These are phyloP conservation scores for Symbiodinium natans DNA, from an alignment of 73 alveolate genomes.

Conservation along the genomic window DNA sequence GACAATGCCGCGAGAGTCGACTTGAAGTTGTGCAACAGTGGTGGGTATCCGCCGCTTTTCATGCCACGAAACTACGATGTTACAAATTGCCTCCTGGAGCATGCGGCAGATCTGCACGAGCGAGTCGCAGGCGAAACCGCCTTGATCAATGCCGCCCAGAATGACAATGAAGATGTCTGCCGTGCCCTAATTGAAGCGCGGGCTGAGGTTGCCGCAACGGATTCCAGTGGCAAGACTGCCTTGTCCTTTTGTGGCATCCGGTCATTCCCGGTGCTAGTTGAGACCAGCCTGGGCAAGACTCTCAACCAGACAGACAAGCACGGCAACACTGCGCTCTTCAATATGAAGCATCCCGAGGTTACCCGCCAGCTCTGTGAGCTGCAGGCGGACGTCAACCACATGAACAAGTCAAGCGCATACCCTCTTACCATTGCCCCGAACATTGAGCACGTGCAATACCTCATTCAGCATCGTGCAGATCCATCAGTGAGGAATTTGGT, in stretches of 20 bases:
- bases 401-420: not conserved
- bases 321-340: not conserved
- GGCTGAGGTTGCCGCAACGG: too few species aligned
- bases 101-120: not conserved
- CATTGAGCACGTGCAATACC: not conserved
- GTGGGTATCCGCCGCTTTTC: too few species aligned
- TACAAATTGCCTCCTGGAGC: not conserved
- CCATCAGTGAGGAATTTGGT: not conserved
- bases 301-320: not conserved
- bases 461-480: not conserved
- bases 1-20: too few species aligned
- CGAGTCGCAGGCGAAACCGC: not conserved
- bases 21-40: too few species aligned
- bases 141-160: not conserved
- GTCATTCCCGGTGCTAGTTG: too few species aligned
- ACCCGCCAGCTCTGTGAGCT: not conserved
- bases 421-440: not conserved
- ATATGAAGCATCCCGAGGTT: not conserved
- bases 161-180: not conserved
- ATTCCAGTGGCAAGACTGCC: too few species aligned
- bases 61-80: not conserved
- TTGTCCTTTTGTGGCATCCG: too few species aligned
- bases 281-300: too few species aligned
- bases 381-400: not conserved
- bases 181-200: not conserved